Conservation (phyloP, 805 yeast genomes). For the Myxozyma nipponensis region DNA sequence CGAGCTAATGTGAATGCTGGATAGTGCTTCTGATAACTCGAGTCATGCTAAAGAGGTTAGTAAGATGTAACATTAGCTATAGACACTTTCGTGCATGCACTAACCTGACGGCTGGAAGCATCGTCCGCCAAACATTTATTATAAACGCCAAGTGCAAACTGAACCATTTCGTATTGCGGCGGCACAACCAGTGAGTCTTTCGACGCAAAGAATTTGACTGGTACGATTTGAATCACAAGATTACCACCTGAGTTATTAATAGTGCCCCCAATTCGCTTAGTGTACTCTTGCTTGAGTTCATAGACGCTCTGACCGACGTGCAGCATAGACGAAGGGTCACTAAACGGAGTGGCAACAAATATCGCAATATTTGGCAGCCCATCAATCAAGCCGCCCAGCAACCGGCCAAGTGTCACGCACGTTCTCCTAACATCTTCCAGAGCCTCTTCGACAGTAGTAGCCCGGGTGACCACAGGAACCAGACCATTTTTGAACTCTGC, state of each 20-base stretch:
- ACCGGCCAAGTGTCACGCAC: slow-evolving; percentile 9
- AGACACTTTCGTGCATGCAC: neutral
- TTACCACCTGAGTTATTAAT: slow-evolving; percentile 4
- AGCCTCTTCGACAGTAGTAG: slow-evolving; percentile 9
- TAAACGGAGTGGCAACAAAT: slow-evolving; percentile 18
- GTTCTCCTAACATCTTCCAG: slow-evolving; percentile 15
- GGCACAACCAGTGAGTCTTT: slow-evolving; percentile 32
- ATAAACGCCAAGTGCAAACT: slow-evolving; percentile 34
- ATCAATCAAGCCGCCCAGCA: slow-evolving; percentile 6
- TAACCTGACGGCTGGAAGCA: neutral
- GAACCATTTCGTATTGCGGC: slow-evolving; percentile 32
- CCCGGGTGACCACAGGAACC: slow-evolving; percentile 14
- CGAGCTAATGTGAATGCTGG: slow-evolving; percentile 39
- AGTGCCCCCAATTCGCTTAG: slow-evolving; percentile 2
- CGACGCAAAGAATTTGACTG: slow-evolving; percentile 26
- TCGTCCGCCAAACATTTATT: slow-evolving; percentile 30
- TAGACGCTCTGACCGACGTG: slow-evolving; percentile 22
- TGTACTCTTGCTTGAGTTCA: slow-evolving; percentile 20
- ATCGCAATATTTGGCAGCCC: slow-evolving; percentile 11
- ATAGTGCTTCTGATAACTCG: slow-evolving; percentile 5
- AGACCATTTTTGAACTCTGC: slow-evolving; percentile 21
- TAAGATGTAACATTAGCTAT: neutral
- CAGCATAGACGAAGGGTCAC: slow-evolving; percentile 22
- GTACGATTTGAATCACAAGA: slow-evolving; percentile 21
- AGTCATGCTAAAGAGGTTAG: slow-evolving; percentile 2